Evolutionary conservation across 257 asterid genomes (phyloP).

Genomic region (Marsdenia floribunda): DNA sequence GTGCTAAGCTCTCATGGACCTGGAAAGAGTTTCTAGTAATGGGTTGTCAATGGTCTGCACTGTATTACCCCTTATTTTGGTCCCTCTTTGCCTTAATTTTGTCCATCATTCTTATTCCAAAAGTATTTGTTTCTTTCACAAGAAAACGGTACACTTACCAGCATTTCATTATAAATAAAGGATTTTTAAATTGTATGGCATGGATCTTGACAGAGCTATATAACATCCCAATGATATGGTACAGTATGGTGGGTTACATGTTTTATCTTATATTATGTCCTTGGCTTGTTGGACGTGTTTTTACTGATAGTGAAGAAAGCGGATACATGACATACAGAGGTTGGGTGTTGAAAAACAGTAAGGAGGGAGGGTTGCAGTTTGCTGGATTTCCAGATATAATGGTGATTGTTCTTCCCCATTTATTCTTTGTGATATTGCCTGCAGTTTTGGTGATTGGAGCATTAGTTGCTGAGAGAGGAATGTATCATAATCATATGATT

Average conservation of each 20-base stretch:
- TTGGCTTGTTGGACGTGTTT: conserved; percentile 75
- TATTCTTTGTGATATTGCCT: conserved; percentile 66
- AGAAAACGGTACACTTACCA: conserved; percentile 43
- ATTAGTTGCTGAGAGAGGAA: conserved; percentile 65
- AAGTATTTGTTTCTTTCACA: conserved; percentile 33
- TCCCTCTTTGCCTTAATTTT: conserved; percentile 38
- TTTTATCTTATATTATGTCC: conserved; percentile 77
- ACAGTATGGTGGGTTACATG: conserved; percentile 46
- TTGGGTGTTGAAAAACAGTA: conserved; percentile 46
- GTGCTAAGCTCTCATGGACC: conserved; percentile 54
- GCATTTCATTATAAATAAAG: conserved; percentile 42
- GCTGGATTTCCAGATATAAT: conserved; percentile 85
- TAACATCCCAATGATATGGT: conserved; percentile 46
- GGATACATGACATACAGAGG: conserved; percentile 87
- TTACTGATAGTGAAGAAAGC: conserved; percentile 41
- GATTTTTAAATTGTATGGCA: conserved; percentile 32
- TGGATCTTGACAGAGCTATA: conserved; percentile 58
- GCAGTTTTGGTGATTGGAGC: conserved; percentile 33
- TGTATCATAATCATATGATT: conserved; percentile 45
- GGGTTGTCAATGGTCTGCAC: conserved; percentile 92
- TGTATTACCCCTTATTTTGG: conserved; percentile 68
- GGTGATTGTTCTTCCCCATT: conserved; percentile 87
- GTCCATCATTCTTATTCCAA: conserved; percentile 55
- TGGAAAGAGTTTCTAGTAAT: conserved; percentile 82
- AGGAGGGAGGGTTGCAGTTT: conserved; percentile 35